Conservation (phyloP, 2,329 filamentous ascomycete species). For the Penicillium glabrum region DNA sequence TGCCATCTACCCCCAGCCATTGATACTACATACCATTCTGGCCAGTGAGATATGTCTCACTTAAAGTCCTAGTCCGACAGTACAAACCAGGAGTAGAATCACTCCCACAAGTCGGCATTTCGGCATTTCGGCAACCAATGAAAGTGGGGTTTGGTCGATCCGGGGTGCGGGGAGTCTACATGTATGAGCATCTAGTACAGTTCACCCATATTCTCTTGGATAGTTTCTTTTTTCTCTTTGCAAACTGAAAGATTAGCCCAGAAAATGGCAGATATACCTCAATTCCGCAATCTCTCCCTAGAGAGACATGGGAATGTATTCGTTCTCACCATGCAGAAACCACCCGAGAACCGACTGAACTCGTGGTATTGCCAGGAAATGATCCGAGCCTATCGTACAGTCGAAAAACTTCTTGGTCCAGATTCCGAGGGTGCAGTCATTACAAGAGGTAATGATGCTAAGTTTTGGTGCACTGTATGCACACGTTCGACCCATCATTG, state of each 20-base stretch:
- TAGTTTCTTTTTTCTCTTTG: too few relatives aligned
- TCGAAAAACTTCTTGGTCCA: constrained; percentile 49
- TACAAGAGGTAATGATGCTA: constrained; percentile 51
- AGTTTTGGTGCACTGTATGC: constrained; percentile 49
- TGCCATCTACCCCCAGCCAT: too few relatives aligned
- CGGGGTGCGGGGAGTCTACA: not conserved
- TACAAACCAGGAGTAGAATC: too few relatives aligned
- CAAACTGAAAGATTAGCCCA: not conserved
- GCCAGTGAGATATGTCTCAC: too few relatives aligned
- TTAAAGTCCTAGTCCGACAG: too few relatives aligned
- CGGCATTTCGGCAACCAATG: constrained; percentile 2
- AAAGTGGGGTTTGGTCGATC: constrained; percentile 12
- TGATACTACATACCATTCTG: too few relatives aligned
- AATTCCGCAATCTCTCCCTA: constrained; percentile 46
- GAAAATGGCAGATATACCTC: constrained; percentile 26
- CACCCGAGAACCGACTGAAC: constrained; percentile 56
- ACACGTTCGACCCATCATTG: not conserved
- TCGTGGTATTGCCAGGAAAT: constrained; percentile 53
- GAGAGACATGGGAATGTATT: constrained; percentile 49
- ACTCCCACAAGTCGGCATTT: constrained; percentile 15
- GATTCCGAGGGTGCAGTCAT: constrained; percentile 54
- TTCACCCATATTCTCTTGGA: not conserved
- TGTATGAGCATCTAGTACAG: not conserved
- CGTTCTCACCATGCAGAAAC: constrained; percentile 55
- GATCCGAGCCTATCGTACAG: constrained; percentile 49